These are phyloP conservation scores for Aspergillaceae sp. DNA, from an alignment of 2,329 filamentous ascomycete genomes.

Conservation along the genomic window DNA sequence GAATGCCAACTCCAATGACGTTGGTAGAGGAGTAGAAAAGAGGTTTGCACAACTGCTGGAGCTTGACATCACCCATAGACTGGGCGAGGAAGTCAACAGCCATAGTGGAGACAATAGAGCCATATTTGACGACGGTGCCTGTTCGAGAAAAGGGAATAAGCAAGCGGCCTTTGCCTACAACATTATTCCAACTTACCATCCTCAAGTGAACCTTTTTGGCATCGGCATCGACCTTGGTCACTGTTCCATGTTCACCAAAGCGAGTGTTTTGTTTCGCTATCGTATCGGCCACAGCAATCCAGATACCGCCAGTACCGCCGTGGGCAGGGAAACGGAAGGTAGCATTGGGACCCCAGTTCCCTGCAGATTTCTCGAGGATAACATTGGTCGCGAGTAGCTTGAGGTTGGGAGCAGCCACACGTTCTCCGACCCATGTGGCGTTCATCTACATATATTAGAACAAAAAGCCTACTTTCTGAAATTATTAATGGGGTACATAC, in stretches of 20 bases:
- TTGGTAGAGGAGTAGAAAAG: constrained; percentile 97
- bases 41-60: constrained; percentile 73
- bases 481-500: constrained; percentile 42
- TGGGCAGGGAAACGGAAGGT: constrained; percentile 97
- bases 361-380: constrained; percentile 89
- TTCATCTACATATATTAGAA: constrained; percentile 67
- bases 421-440: constrained; percentile 96
- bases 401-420: constrained; percentile 91
- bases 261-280: constrained; percentile 84
- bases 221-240: constrained; percentile 77
- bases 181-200: constrained; percentile 43
- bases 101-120: constrained; percentile 94
- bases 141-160: too few species aligned
- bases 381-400: constrained; percentile 91
- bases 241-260: constrained; percentile 76
- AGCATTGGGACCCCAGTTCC: constrained; percentile 95
- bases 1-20: constrained; percentile 91
- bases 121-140: constrained; percentile 75
- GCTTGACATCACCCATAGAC: constrained; percentile 76
- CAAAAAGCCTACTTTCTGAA: not conserved
- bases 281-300: constrained; percentile 93
- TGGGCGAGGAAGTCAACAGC: constrained; percentile 81
- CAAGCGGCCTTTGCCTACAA: too few species aligned
- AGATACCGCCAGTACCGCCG: constrained; percentile 96
- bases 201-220: constrained; percentile 71